A percentile compares a stretch with the other conserved stretches of the same genome.
These are phyloP conservation scores for Tolypocladium sp. DNA, from an alignment of 2,329 filamentous ascomycete genomes.

Conservation along the genomic window DNA sequence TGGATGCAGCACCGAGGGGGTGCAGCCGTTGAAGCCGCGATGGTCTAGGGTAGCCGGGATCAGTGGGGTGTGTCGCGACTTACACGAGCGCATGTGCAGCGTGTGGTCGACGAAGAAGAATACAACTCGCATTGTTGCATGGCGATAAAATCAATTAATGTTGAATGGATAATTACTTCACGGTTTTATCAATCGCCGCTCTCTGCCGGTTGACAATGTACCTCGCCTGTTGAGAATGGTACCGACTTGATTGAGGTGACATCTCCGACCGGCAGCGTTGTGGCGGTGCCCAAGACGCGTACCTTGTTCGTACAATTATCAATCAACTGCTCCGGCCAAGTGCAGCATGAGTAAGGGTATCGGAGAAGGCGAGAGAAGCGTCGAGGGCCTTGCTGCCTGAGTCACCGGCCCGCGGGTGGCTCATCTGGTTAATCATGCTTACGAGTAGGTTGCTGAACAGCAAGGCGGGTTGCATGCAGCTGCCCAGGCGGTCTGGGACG, in stretches of 20 bases:
- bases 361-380: not conserved
- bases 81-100: not conserved
- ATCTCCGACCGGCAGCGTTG: not conserved
- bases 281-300: not conserved
- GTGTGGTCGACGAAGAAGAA: not conserved
- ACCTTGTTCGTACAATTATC: not conserved
- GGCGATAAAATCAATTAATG: not conserved
- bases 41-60: not conserved
- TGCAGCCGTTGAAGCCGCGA: not conserved
- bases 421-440: not conserved
- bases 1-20: not conserved
- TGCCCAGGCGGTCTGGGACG: slow-evolving; percentile 11
- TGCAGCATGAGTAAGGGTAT: not conserved
- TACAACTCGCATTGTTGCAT: not conserved
- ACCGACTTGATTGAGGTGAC: not conserved
- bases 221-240: not conserved
- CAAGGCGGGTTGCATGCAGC: slow-evolving; percentile 7
- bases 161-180: no score
- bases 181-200: not conserved
- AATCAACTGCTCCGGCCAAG: not conserved
- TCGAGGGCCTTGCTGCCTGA: not conserved
- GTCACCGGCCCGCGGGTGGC: not conserved
- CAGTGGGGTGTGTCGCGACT: not conserved
- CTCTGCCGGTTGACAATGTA: not conserved
- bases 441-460: not conserved